Base-by-base conservation (phyloP, 1,284 basidiomycete genomes). In the Papiliotrema fonsecae region DNA sequence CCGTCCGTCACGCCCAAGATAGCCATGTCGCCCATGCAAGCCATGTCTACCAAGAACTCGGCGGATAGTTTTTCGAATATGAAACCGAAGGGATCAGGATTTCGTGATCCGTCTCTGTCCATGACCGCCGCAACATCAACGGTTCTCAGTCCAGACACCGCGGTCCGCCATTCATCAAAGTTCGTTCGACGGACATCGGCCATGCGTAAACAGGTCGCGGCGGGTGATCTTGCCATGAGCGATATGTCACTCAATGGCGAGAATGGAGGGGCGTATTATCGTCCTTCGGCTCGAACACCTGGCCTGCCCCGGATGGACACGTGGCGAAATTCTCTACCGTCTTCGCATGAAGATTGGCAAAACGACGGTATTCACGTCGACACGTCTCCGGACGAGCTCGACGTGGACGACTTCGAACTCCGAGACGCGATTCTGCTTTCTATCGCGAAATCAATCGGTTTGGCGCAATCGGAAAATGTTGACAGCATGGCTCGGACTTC, bases 381-480 rank as follows among this genome's bases (percentile, higher is more conserved):
- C 28, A 11, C 42, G 21, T 42, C 56, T 18, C 48, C 50, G 28
- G 26, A 42, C 21, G 43, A 43, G 38, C 36, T 30, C 6, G 52
- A 58, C 6, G 59, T 59, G 5, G 59, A 65, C 3, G 58, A 53
- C 7, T 93, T 96, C 64, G 88, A 97, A 64, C 80, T 98, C 31
- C 83, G 88, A 37, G 88, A 91, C 57, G 90, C 89, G 56, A 91
- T 99, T 28, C 92, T 98, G 87, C 86, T 87, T 4, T 96, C 90
- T 72, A 96, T 99, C 52, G 92, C 93, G 1, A 94, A 93, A 69
- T 96, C 91, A 4, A 97, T 99, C 49, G 94, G 94, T 3, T 79
- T 99, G 11, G 77, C 88, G n/a, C 93, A 96, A 58, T 85, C 89
- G 6, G 81, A 51, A 84, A 7, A 75, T 24, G 39, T 32, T 24